Percentiles rank a stretch among this genome's conserved stretches.
Evolutionary conservation across 225 moss, liverwort and hornwort genomes (phyloP).

Genomic region (Thuidium tamariscinum): DNA sequence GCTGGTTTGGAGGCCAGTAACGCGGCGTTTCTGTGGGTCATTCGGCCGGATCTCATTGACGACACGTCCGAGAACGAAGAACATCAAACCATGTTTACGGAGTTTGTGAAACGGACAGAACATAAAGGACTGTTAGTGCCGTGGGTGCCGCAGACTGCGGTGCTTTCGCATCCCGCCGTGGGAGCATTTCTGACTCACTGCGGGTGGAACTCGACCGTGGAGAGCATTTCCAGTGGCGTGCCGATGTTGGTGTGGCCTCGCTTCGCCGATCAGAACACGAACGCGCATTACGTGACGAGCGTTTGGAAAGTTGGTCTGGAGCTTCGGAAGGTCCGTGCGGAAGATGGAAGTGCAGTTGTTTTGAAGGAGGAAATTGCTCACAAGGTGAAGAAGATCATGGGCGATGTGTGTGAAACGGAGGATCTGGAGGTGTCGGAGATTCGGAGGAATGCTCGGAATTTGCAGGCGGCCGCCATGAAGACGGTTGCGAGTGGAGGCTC

Average conservation of each 20-base stretch:
- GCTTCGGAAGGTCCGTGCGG: neutral
- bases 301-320: conserved; percentile 9
- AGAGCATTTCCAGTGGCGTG: conserved; percentile 1
- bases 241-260: conserved; percentile 9
- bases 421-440: neutral
- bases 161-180: neutral
- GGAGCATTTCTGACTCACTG: neutral
- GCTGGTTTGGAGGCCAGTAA: neutral
- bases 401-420: neutral
- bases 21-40: conserved; percentile 1
- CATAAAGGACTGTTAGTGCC: neutral
- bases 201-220: conserved; percentile 1
- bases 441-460: neutral
- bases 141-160: neutral
- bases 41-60: neutral
- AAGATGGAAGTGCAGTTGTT: neutral
- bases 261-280: neutral
- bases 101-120: neutral
- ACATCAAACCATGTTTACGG: neutral
- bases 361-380: neutral
- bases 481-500: neutral
- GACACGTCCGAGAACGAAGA: neutral
- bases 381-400: neutral
- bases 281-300: neutral
- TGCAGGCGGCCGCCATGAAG: neutral